Evolutionary conservation across 345 rosid species (phyloP), one percentile per base, ranked within the genome.

Genomic region (Citrus cavaleriei): DNA sequence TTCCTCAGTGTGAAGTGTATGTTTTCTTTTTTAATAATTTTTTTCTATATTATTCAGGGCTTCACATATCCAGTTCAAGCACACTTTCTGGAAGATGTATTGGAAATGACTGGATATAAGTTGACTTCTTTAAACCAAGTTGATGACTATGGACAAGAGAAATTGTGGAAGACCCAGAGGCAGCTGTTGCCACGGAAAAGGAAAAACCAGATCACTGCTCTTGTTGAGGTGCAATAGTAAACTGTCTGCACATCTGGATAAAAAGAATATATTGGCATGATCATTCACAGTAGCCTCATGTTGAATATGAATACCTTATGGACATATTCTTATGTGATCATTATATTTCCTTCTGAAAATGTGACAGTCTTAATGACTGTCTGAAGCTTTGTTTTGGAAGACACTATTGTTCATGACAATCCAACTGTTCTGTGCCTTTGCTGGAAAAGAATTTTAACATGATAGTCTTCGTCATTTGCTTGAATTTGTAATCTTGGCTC

Each of bases 121-220:
- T 70, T 96, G 86, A 85, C 90, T 81, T 90, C 98, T 80, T 93
- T 84, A 82, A 96, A 94, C 85, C 99, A 96, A 91, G 82, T 96
- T 81, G 99, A 96, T 89, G 99, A 96, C 74, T 96, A 94, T 87
- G 99, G 99, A 72, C 98, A 96, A 90, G 99, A 94, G 69, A 96
- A 94, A 81, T 68, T 89, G 84, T 96, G 99, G 99, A 96, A 96
- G 84, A 96, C 92, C 19, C 98, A 96, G 80, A 93, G 81, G 82
- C 98, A 96, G 85, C 88, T 96, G 68, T 87, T 87, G 63, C 95
- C 97, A 16, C 89, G 98, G 77, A 96, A 93, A 88, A 91, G 94
- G 87, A 96, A 96, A 86, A 94, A 94, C 81, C 95, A 93, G 87
- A 91, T 94, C 77, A 89, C 98, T 76, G 62, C 92, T 27, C 98